Base-by-base conservation (phyloP, 176 grass and related monocot genomes). In the Musa acuminata region DNA sequence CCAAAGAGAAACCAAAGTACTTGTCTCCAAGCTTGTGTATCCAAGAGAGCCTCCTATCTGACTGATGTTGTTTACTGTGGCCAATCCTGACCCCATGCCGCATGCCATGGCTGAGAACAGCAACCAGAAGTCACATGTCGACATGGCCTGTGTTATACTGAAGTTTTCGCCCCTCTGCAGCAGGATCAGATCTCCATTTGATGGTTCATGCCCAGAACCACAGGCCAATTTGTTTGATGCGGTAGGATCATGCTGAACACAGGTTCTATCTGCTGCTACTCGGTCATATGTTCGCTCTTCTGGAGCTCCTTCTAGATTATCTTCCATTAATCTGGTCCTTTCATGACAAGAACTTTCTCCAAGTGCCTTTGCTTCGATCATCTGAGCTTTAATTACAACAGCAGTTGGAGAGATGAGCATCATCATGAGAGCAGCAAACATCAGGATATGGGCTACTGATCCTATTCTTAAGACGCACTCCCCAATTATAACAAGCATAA, bases 401-500 rank as follows among this genome's bases (percentile, higher is more conserved):
- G 69, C 74, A 3, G 60, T 1, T 0, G 88, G 84, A 75, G 90
- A 93, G 9, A 92, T 8, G 5, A 97, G 26, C 29, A 97, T 21
- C 11, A 97, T 52, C 27, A 93, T 35, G 71, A 97, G 87, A 26
- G 79, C 75, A 21, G 4, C 57, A 16, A 89, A 91, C 72, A 77
- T 80, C 66, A 84, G 43, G 43, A 53, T 49, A 0, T 19, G 75
- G 49, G 20, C 11, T 64, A 50, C 52, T 27, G 49, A 65, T 72
- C 75, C 68, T 12, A 76, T 69, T 60, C 43, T 16, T 49, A 83
- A 76, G n/a, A 90, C 55, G 83, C 74, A 78, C n/a, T 83, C 79
- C 53, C 85, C 84, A 79, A 97, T 90, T 90, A 97, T 96, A 80
- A 81, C 60, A 20, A 89, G 25, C 93, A 97, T 97, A 58, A 93